Evolutionary conservation across 2,329 filamentous ascomycete species (phyloP), one percentile per base, ranked within the genome.

Genomic region (Amauroascus niger): DNA sequence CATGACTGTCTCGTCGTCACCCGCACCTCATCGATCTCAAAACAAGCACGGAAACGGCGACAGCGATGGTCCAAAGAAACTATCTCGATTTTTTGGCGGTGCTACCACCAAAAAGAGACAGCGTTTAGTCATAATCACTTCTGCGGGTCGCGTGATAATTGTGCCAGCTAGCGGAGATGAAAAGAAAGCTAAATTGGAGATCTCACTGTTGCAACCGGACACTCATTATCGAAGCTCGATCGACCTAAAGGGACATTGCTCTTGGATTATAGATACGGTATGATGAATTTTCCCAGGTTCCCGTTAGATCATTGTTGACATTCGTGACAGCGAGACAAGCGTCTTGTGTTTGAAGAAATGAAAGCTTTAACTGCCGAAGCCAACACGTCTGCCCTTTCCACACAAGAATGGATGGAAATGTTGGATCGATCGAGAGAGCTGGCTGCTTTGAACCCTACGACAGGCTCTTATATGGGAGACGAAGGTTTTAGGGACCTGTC

Each of bases 261-360:
- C 87, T 55, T 97, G 89, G 88, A 85, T 85, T 69, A 84, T 97
- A 50, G 89, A 97, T 74, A 94, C 88, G 61, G 93, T 97, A 82
- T 77, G 89, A 18, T 79, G 30, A 24, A 2, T 5, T 30, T 14
- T 16, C 35, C 30, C 33, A 54, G 57, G 53, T 30, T 40, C 13
- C 6, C 5, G 11, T 41, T 24, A 11, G 13, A 28, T 16, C 30
- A 30, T 49, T 28, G 50, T 16, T 49, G 14, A 30, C 18, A 18
- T 41, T 24, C 26, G 13, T 6, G 55, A 37, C 61, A 95, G 91
- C 82, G 82, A 60, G 90, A 95, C 55, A 86, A 90, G 64, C 90
- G 94, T 63, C 93, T 87, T 67, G 86, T 86, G 13, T 98, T 98
- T 64, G 93, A 98, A 71, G 90, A 97, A 64, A 78, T 83, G n/a